Conservation (phyloP, 73 alveolate genomes). For the Diophrys appendiculata region DNA sequence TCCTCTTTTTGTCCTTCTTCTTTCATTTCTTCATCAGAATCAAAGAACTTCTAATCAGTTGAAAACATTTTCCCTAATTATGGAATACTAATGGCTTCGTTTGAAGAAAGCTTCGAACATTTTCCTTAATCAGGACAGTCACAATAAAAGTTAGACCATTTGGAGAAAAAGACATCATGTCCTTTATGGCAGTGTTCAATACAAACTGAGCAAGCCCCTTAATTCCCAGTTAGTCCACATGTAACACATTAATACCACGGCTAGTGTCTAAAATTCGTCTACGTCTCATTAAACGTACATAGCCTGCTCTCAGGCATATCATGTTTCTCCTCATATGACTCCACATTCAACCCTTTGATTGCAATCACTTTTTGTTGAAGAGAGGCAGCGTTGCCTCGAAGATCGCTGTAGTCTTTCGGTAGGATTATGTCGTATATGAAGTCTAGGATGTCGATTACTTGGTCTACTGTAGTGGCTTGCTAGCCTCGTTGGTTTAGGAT, state of each 20-base stretch:
- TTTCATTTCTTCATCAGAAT: background rate
- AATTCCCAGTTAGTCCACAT: constrained; percentile 53
- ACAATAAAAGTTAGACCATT: constrained; percentile 59
- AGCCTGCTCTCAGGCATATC: background rate
- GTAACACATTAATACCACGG: constrained; percentile 70
- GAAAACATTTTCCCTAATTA: background rate
- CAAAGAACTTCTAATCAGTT: background rate
- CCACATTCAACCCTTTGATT: background rate
- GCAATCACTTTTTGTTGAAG: background rate
- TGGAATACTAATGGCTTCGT: background rate
- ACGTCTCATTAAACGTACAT: constrained; percentile 47
- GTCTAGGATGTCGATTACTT: background rate
- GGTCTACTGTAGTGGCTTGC: background rate
- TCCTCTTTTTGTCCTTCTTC: background rate
- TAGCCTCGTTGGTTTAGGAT: too few relatives aligned
- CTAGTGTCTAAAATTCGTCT: constrained; percentile 29
- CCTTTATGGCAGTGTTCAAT: constrained; percentile 58
- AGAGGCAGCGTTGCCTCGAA: background rate
- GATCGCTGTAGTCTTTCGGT: background rate
- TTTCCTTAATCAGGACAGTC: constrained; percentile 68
- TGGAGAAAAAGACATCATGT: constrained; percentile 59
- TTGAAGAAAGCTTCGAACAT: constrained; percentile 43
- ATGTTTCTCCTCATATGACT: background rate
- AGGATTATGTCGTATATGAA: background rate
- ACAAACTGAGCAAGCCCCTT: constrained; percentile 58